A percentile compares a stretch with the other conserved stretches of the same genome.
These are phyloP conservation scores for Agrocybe pediades DNA, from an alignment of 768 basidiomycete genomes.

Conservation along the genomic window DNA sequence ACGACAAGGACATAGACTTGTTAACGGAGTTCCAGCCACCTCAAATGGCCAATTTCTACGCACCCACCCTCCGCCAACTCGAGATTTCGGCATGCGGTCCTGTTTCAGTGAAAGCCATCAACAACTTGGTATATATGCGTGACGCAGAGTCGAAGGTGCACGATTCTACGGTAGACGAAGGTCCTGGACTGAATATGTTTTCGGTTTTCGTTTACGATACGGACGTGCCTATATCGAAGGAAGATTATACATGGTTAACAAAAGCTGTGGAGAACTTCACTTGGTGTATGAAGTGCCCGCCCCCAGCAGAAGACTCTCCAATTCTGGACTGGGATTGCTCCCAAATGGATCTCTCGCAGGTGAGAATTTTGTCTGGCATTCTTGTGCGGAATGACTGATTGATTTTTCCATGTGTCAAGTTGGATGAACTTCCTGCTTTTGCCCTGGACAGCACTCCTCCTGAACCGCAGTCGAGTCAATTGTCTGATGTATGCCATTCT, in stretches of 20 bases:
- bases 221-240: background rate
- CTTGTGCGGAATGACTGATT: too few relatives aligned
- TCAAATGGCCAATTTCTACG: background rate
- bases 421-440: background rate
- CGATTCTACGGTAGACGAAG: background rate
- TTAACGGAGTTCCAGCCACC: background rate
- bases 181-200: background rate
- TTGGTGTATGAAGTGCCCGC: background rate
- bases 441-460: background rate
- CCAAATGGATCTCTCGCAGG: background rate
- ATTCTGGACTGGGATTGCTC: constrained; percentile 15
- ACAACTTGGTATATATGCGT: background rate
- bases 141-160: background rate
- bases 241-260: background rate
- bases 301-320: constrained; percentile 8
- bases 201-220: constrained; percentile 1
- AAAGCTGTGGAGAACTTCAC: constrained; percentile 1
- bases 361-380: background rate
- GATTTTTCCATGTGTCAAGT: too few relatives aligned
- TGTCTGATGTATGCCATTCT: background rate
- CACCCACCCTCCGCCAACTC: constrained; percentile 10
- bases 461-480: background rate
- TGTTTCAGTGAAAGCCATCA: constrained; percentile 2
- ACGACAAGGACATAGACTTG: constrained; percentile 10
- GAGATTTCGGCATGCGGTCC: constrained; percentile 3